Evolutionary conservation across 768 basidiomycete species (phyloP), one percentile per base, ranked within the genome.

Genomic region (Termitomyces sp.): DNA sequence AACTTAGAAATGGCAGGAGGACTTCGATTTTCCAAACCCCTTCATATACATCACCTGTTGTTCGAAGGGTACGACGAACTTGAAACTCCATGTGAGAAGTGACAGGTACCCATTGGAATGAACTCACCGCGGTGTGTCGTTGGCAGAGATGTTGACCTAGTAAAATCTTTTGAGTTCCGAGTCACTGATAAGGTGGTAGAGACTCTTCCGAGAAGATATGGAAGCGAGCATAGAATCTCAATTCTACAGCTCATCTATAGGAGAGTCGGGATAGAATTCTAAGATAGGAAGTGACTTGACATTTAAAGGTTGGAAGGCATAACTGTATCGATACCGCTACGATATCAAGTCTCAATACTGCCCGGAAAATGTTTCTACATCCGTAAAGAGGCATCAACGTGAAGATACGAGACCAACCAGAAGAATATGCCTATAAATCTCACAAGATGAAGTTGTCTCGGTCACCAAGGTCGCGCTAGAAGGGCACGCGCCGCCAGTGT

Each of bases 401-500:
- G n/a, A 50, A 11, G 1, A 27, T 50, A 27, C 5, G 35, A 37
- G 23, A 27, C 35, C 4, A 6, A 25, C 2, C n/a, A 50, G n/a
- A 16, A 41, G 9, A 5, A n/a, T 49, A 25, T 11, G n/a, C 49
- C 16, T 21, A 25, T 35, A 9, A 6, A 25, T n/a, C 17, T 49
- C 11, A 50, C 49, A 50, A 7, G 23, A 4, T 7, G 34, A 6
- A 25, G 4, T 6, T 10, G 49, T 17, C 32, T 49, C 52, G 12
- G 39, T 52, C 10, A 47, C 28, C 9, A 60, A 21, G 7, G 44
- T 49, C 39, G 46, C 37, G 5, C 43, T 46, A 32, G 28, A 48
- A 23, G 61, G 61, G 39, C 61, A 62, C 16, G 61, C 47, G 2
- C 55, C 58, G 8, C 54, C 56, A n/a, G 61, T 60, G 43, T 62